Base-by-base conservation (phyloP, 352 stramenopile species). In the Globisporangium parvum region DNA sequence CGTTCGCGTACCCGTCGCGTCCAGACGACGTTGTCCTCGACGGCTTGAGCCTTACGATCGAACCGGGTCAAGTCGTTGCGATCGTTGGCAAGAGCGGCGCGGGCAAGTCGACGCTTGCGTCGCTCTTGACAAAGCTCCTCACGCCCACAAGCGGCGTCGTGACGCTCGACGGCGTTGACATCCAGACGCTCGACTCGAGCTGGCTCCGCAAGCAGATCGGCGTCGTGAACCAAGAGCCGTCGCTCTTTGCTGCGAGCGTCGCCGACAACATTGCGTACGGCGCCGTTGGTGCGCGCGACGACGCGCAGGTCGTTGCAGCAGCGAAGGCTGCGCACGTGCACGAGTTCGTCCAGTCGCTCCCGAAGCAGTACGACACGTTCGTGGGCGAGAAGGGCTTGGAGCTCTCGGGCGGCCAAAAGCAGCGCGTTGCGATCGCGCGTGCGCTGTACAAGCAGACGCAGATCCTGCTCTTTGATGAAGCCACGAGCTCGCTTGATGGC, bases 341-440 rank as follows among this genome's bases (percentile, higher is more conserved):
- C 51, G 85, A 93, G 12, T 94, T 94, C 46, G 85, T 91, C 47
- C 71, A 73, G 63, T 67, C 69, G 47, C 55, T 99, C 51, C 87
- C 90, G 1, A 76, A 98, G 48, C 78, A 96, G 62, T 98, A 97
- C 75, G 88, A 99, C 39, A 99, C 96, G 1, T 85, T 96, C 48
- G 96, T 99, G 12, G 95, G 96, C 46, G 96, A 99, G 73, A 94
- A 98, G 53, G 97, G 96, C 14, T 77, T 98, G 20, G 97, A 98
- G 68, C 75, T 99, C 0, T 97, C 79, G 18, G 97, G 96, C 48
- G 95, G 95, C 28, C 94, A 99, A 71, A 98, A 98, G 70, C 97
- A 99, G 75, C 85, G 96, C 23, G 71, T 95, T 48, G 84, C 85
- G 23, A 92, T 95, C 41, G 85, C 85, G 6, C 77, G 85, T 15